Evolutionary conservation across 202 grass and related monocot genomes (phyloP).

Genomic region (Carex arenaria): DNA sequence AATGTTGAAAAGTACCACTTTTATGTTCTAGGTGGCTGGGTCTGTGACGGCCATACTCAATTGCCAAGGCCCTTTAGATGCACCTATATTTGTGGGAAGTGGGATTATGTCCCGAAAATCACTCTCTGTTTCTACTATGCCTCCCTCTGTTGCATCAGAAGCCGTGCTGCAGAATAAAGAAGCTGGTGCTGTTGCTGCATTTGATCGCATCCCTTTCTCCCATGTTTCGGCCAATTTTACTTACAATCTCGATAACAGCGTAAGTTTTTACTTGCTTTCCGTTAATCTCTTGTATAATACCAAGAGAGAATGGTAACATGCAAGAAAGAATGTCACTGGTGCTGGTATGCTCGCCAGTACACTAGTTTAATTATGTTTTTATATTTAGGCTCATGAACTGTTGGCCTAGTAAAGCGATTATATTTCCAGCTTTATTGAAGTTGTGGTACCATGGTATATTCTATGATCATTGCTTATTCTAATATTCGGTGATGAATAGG

Average conservation of each 20-base stretch:
- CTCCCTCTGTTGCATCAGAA: constrained; percentile 85
- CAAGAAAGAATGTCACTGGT: neutral
- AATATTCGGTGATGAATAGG: constrained; percentile 39
- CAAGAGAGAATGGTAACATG: neutral
- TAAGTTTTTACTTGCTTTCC: constrained; percentile 37
- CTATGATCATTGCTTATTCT: neutral
- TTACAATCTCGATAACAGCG: constrained; percentile 92
- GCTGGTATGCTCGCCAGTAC: neutral
- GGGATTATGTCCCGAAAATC: constrained; percentile 95
- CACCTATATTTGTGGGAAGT: constrained; percentile 96
- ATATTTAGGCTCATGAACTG: neutral
- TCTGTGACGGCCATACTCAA: constrained; percentile 94
- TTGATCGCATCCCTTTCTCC: constrained; percentile 92
- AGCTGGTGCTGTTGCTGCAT: constrained; percentile 92
- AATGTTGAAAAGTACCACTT: neutral
- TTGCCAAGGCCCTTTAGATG: constrained; percentile 96
- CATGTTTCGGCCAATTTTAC: constrained; percentile 97
- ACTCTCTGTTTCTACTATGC: constrained; percentile 69
- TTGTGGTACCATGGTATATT: neutral
- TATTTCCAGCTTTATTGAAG: neutral
- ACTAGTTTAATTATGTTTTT: neutral
- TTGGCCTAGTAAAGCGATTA: neutral
- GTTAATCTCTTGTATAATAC: neutral
- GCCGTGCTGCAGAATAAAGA: constrained; percentile 93
- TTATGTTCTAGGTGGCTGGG: constrained; percentile 72